These are phyloP conservation scores for Aureococcus anophagefferens DNA, from an alignment of 108 stramenopile species.

Conservation along the genomic window DNA sequence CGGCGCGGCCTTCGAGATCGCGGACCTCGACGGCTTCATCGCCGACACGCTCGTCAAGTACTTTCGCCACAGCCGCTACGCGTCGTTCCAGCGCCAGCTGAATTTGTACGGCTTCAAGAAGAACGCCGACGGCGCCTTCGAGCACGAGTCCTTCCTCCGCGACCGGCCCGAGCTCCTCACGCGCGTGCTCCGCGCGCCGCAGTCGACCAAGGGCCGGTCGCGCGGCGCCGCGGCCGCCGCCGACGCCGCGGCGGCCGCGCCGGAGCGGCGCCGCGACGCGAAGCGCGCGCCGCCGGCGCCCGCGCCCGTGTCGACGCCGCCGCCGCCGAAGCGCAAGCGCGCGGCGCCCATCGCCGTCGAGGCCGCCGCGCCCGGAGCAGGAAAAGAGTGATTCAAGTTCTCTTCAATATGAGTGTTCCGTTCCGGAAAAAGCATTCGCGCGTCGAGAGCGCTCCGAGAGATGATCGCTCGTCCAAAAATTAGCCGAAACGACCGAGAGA, in stretches of 20 bases:
- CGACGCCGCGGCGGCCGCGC: conserved; percentile 73
- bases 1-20: conserved; percentile 73
- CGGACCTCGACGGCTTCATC: conserved; percentile 65
- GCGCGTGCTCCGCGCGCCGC: conserved; percentile 41
- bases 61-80: conserved; percentile 75
- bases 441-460: too few relatives aligned
- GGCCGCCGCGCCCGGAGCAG: too few relatives aligned
- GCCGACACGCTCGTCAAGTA: conserved; percentile 66
- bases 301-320: conserved; percentile 75
- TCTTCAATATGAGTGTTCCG: too few relatives aligned
- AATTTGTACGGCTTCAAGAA: conserved; percentile 82
- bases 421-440: too few relatives aligned
- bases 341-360: too few relatives aligned
- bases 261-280: too few relatives aligned
- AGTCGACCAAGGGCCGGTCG: too few relatives aligned
- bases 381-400: too few relatives aligned
- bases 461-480: too few relatives aligned
- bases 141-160: conserved; percentile 65
- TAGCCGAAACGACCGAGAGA: too few relatives aligned
- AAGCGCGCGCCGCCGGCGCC: too few relatives aligned
- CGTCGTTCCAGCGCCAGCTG: conserved; percentile 80
- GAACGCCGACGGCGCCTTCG: conserved; percentile 59
- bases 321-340: too few relatives aligned
- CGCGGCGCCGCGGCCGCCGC: conserved; percentile 82
- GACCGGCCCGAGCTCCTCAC: conserved; percentile 58